Conservation (phyloP, 352 stramenopile species). For the Pythium sukuiense region DNA sequence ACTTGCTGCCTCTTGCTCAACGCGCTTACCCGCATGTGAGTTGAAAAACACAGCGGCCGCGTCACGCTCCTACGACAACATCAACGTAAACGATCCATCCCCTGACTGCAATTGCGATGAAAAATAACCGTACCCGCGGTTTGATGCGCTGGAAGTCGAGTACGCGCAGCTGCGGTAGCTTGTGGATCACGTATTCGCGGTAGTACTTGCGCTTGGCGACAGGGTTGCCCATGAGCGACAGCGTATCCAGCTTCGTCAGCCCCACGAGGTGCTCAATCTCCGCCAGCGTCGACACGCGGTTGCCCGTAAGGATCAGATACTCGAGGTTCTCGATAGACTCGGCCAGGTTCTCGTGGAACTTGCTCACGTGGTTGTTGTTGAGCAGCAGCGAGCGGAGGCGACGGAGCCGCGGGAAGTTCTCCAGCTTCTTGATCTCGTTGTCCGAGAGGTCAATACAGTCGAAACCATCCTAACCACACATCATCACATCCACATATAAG, state of each 20-base stretch:
- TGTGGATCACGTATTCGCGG: conserved; percentile 91
- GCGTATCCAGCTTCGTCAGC: conserved; percentile 85
- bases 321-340: conserved; percentile 85
- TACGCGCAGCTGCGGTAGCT: conserved; percentile 81
- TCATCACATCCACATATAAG: too few species aligned
- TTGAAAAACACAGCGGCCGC: conserved; percentile 71
- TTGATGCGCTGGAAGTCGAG: conserved; percentile 88
- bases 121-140: conserved; percentile 48
- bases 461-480: conserved; percentile 78
- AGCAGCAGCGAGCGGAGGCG: conserved; percentile 91
- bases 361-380: conserved; percentile 92
- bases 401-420: conserved; percentile 91
- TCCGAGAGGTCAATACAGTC: conserved; percentile 94
- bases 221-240: conserved; percentile 87
- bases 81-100: background rate
- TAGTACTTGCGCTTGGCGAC: conserved; percentile 91
- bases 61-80: conserved; percentile 63
- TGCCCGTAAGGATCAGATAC: conserved; percentile 91
- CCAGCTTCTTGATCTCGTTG: conserved; percentile 94
- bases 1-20: conserved; percentile 44
- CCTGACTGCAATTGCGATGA: background rate
- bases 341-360: conserved; percentile 76
- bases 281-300: conserved; percentile 75
- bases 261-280: conserved; percentile 82
- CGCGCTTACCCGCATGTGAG: conserved; percentile 67